Evolutionary conservation across 1,284 basidiomycete species (phyloP).

Genomic region (Heliocybe sulcata): DNA sequence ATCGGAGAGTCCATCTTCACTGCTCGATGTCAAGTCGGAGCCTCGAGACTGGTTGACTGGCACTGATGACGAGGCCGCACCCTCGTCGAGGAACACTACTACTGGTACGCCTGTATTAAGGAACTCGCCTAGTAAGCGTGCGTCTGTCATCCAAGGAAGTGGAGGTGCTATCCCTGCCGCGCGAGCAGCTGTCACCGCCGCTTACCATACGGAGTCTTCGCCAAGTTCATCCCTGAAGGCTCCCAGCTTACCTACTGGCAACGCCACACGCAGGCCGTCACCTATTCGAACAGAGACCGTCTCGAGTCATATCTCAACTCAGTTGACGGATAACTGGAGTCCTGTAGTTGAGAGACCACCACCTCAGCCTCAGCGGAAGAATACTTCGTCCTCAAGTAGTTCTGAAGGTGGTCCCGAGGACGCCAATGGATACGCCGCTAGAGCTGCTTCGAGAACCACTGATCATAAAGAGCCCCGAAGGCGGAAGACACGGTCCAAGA

Average conservation of each 20-base stretch:
- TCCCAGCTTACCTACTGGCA: conserved; percentile 4
- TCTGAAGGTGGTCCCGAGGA: conserved; percentile 30
- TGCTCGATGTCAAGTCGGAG: conserved; percentile 8
- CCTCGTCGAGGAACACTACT: conserved; percentile 7
- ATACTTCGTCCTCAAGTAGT: conserved; percentile 15
- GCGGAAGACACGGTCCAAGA: conserved; percentile 26
- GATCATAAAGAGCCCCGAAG: conserved; percentile 13
- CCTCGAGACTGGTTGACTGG: conserved; percentile 71
- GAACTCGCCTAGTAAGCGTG: conserved; percentile 62
- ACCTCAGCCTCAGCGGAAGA: conserved; percentile 7
- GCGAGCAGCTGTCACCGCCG: conserved; percentile 43
- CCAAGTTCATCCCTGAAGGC: conserved; percentile 7
- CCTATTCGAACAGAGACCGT: not conserved
- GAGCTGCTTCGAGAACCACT: conserved; percentile 4
- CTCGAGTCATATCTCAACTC: conserved; percentile 9
- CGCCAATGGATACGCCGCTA: conserved; percentile 16
- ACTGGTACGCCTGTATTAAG: conserved; percentile 40
- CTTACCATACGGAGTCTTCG: conserved; percentile 29
- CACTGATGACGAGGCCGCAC: conserved; percentile 33
- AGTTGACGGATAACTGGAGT: conserved; percentile 26
- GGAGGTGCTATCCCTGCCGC: conserved; percentile 33
- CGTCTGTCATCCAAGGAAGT: conserved; percentile 53
- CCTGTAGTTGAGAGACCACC: conserved; percentile 15
- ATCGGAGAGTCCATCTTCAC: not conserved
- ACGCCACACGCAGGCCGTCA: not conserved